These are phyloP conservation scores for Aspergillus clavatus DNA, from an alignment of 2,329 filamentous ascomycete genomes.

Conservation along the genomic window DNA sequence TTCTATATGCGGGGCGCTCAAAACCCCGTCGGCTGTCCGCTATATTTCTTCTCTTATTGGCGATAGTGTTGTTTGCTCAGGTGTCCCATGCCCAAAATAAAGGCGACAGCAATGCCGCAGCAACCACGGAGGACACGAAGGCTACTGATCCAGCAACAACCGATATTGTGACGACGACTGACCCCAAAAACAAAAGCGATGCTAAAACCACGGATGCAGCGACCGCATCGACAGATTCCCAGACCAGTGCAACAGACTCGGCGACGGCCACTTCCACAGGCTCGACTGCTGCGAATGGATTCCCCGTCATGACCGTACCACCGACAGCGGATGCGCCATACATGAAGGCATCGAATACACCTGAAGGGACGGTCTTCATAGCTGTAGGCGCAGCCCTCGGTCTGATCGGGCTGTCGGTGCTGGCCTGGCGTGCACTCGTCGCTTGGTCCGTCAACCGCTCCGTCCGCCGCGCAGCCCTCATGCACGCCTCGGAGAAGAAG, in stretches of 20 bases:
- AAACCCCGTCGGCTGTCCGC: conserved; percentile 12
- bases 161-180: conserved; percentile 18
- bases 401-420: conserved; percentile 71
- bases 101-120: not conserved
- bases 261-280: conserved; percentile 21
- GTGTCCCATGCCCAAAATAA: conserved; percentile 14
- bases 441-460: conserved; percentile 89
- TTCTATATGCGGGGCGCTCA: conserved; percentile 10
- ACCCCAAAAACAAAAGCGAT: too few species aligned
- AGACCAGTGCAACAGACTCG: conserved; percentile 17
- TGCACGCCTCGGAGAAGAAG: conserved; percentile 69
- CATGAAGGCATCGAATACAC: conserved; percentile 79
- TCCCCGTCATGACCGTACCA: conserved; percentile 71
- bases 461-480: conserved; percentile 77
- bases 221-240: conserved; percentile 16
- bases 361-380: conserved; percentile 95
- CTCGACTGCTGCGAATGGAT: conserved; percentile 40
- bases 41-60: conserved; percentile 16
- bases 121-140: not conserved
- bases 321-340: conserved; percentile 81
- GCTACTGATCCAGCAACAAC: conserved; percentile 2
- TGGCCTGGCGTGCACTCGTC: conserved; percentile 82
- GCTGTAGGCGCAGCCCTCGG: conserved; percentile 84
- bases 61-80: conserved; percentile 13
- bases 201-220: conserved; percentile 18